A percentile compares a stretch with the other conserved stretches of the same genome.
phyloP scores from a whole-genome alignment of 495 filamentous ascomycete species.

The Talaromyces nanjingensis region DNA sequence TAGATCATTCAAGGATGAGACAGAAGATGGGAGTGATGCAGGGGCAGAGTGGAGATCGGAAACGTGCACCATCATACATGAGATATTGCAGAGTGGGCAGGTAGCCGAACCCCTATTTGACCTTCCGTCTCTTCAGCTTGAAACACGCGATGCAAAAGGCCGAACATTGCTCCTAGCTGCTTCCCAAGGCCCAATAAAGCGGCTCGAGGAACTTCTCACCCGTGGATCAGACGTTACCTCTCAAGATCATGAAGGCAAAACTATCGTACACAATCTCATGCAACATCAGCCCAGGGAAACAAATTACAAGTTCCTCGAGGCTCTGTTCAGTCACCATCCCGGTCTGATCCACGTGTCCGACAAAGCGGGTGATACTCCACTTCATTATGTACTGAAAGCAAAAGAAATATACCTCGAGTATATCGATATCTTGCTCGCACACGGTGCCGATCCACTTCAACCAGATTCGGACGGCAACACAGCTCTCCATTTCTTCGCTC shows the following conservation, averaged over 20 bases:
- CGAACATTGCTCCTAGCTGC: conserved; percentile 20
- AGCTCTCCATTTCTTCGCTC: conserved; percentile 15
- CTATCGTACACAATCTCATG: conserved; percentile 11
- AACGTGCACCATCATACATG: conserved; percentile 15
- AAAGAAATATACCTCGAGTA: not conserved
- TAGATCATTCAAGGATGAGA: too few relatives aligned
- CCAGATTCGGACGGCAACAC: conserved; percentile 16
- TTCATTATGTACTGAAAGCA: not conserved
- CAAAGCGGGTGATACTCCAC: not conserved
- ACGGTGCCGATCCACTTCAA: conserved; percentile 13
- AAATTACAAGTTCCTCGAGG: not conserved
- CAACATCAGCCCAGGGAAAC: not conserved
- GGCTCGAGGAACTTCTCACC: conserved; percentile 6
- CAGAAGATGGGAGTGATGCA: too few relatives aligned
- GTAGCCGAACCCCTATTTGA: conserved; percentile 18
- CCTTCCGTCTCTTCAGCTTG: conserved; percentile 14
- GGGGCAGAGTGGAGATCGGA: not conserved
- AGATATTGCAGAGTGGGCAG: conserved; percentile 12
- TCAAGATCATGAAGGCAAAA: conserved; percentile 14
- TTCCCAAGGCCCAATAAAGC: not conserved
- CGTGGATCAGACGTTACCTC: conserved; percentile 11
- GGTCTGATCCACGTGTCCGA: not conserved
- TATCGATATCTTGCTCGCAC: conserved; percentile 12
- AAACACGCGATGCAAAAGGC: conserved; percentile 14
- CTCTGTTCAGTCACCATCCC: not conserved